phyloP scores from a whole-genome alignment of 345 rosid species.

The Populus simonii region DNA sequence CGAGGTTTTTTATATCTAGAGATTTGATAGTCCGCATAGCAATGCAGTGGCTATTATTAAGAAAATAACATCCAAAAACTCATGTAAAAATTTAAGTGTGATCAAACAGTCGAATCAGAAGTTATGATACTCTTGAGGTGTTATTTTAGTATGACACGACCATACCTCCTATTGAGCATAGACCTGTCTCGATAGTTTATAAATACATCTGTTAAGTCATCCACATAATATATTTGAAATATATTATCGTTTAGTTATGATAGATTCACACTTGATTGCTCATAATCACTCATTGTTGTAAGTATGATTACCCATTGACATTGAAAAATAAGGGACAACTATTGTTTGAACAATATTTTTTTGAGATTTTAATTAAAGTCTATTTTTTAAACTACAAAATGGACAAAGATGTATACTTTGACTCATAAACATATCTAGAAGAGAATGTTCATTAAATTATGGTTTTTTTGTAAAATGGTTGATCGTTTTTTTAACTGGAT shows the following conservation, averaged over 20 bases:
- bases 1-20: no score
- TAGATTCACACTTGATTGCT: rapidly evolving
- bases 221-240: rapidly evolving
- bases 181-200: rapidly evolving
- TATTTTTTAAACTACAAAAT: no score
- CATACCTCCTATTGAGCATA: rapidly evolving
- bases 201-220: rapidly evolving
- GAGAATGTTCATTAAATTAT: no score
- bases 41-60: rapidly evolving
- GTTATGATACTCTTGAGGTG: rapidly evolving
- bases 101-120: no score
- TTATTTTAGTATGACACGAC: rapidly evolving
- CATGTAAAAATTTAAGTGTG: no score
- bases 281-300: rapidly evolving
- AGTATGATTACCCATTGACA: rapidly evolving
- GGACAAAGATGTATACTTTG: no score
- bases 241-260: rapidly evolving
- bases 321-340: rapidly evolving
- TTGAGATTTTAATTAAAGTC: rapidly evolving
- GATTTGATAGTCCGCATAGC: rapidly evolving
- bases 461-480: rapidly evolving
- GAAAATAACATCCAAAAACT: rapidly evolving
- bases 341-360: no score
- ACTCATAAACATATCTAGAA: no score
- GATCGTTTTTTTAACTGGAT: rapidly evolving